phyloP scores from a whole-genome alignment of 225 moss, liverwort and hornwort genomes.

The Polytrichum commune region DNA sequence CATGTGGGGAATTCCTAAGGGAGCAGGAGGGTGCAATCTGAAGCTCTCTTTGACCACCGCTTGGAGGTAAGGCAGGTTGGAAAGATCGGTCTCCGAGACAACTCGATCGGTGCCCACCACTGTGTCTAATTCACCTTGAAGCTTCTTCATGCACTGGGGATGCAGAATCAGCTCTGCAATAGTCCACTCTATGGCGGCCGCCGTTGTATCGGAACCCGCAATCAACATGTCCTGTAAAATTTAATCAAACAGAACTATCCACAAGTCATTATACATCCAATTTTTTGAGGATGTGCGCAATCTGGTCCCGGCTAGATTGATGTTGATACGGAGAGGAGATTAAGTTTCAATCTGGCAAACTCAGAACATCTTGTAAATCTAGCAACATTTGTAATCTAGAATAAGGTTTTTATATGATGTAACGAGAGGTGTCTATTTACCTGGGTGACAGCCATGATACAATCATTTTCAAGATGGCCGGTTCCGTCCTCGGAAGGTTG shows the following conservation, averaged over 20 bases:
- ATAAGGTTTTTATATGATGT: too few species aligned
- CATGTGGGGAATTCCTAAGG: not conserved
- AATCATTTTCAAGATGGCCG: not conserved
- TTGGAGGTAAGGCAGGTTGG: slow-evolving; percentile 1
- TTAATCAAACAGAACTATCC: not conserved
- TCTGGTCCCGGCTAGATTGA: too few species aligned
- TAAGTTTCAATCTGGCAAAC: too few species aligned
- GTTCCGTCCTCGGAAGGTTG: not conserved
- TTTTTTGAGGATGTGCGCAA: too few species aligned
- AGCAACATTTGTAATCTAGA: too few species aligned
- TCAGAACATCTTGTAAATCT: too few species aligned
- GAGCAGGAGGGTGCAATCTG: not conserved
- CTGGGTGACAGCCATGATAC: not conserved
- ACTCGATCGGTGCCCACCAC: not conserved
- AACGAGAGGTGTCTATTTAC: not conserved
- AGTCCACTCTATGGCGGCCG: not conserved
- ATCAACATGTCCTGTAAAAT: not conserved
- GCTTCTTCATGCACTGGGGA: not conserved
- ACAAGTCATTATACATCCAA: too few species aligned
- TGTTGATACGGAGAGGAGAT: too few species aligned
- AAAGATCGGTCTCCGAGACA: not conserved
- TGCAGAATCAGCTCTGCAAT: not conserved
- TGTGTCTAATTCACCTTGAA: not conserved
- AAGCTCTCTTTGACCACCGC: not conserved
- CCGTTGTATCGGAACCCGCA: not conserved